Evolutionary conservation across 78 protist genomes (phyloP).

Genomic region (Dictyostelium purpureum): DNA sequence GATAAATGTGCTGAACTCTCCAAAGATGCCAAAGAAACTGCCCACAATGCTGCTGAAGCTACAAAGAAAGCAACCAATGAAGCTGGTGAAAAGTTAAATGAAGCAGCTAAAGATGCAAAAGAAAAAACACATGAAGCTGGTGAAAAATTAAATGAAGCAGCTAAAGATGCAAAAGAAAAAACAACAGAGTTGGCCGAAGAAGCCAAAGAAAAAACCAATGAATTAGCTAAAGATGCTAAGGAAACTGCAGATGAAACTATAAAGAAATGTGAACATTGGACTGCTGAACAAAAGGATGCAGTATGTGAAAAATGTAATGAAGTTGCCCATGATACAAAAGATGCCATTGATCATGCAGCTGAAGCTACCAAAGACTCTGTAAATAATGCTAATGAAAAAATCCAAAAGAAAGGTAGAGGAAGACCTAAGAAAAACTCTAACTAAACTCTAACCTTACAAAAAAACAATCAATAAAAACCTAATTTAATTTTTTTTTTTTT

Average conservation of each 20-base stretch:
- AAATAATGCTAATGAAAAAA: neutral
- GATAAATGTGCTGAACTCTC: neutral
- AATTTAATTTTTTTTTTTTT: neutral
- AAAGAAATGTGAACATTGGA: constrained; percentile 26
- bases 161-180: neutral
- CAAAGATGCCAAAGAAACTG: constrained; percentile 4
- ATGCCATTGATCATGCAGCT: neutral
- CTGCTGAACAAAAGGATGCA: constrained; percentile 14
- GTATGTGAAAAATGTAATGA: neutral
- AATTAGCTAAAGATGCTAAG: neutral
- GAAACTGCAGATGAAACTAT: neutral
- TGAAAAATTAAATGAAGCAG: neutral
- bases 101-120: neutral
- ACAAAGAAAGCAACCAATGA: neutral
- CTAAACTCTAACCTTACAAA: neutral
- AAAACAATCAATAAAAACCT: neutral
- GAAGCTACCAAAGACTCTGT: neutral
- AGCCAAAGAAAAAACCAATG: neutral
- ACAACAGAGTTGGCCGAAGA: neutral
- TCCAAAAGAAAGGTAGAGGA: constrained; percentile 34
- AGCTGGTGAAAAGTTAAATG: neutral
- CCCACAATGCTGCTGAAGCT: neutral
- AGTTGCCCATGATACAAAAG: neutral
- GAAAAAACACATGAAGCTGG: neutral
- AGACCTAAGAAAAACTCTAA: constrained; percentile 14